Base-by-base conservation (phyloP, 192 early-diverging fungal species). In the Backusella parvicylindrica region DNA sequence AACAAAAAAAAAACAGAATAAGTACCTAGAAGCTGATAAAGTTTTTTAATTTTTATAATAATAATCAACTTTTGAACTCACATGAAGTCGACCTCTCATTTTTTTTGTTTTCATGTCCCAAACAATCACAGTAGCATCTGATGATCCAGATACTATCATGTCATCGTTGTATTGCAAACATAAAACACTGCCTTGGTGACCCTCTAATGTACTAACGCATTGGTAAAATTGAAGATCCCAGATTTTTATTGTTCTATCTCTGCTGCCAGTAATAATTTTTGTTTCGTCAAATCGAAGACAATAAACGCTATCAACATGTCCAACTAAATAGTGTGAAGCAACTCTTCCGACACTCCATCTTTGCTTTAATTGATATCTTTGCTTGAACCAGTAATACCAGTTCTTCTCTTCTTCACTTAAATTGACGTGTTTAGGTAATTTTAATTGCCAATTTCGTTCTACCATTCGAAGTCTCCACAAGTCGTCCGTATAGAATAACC, bases 251-350 rank as follows among this genome's bases (percentile, higher is more conserved):
- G 92, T 91, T 68, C 86, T 83, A 81, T 96, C 95, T 68, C 92
- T 85, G 28, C 90, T 92, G 21, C 95, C 95, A 1, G 95, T 95
- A 1, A 96, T 87, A 35, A 96, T 90, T 68, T 91, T 92, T 18
- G 89, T 41, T 36, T 89, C 84, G 76, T 98, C 89, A 81, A 89
- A 97, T 74, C 98, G 97, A 30, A 98, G 86, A 75, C 97, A 99
- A 74, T 98, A 95, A 6, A 99, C 96, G 67, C 91, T 93, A 43
- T 94, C 95, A 26, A 32, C 68, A 72, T 99, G 97, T 18, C 95
- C 95, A 7, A 77, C 76, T 28, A 99, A 82, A 26, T 89, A 88
- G 32, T 80, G 83, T 40, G 89, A 83, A n/a, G 72, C 66, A 33
- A 84, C 85, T 21, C 70, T 76, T 15, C 78, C 86, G 0, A 78